Percentiles rank a stretch among this genome's conserved stretches.
phyloP scores from a whole-genome alignment of 2,329 filamentous ascomycete genomes.

The Fusarium brachygibbosum region DNA sequence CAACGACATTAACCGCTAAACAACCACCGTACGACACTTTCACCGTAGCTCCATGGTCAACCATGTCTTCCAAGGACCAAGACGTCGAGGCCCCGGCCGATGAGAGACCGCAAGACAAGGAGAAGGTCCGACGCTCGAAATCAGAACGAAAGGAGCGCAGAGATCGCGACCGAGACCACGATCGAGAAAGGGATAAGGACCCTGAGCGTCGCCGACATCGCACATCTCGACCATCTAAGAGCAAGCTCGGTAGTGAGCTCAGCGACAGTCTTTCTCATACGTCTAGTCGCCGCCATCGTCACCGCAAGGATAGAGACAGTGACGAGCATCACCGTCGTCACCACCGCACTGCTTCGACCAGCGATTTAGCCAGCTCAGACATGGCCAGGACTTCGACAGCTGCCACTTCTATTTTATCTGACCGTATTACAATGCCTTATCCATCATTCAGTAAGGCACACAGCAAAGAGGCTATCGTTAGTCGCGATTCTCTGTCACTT shows the following conservation, averaged over 20 bases:
- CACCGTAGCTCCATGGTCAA: conserved; percentile 48
- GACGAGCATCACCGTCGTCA: conserved; percentile 52
- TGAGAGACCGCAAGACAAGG: conserved; percentile 57
- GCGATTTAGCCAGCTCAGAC: conserved; percentile 63
- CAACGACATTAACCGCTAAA: conserved; percentile 21
- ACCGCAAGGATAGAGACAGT: conserved; percentile 52
- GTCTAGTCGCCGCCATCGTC: conserved; percentile 52
- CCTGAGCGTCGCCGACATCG: conserved; percentile 55
- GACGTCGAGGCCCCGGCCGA: conserved; percentile 57
- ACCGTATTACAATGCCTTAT: conserved; percentile 75
- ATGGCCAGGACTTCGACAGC: conserved; percentile 56
- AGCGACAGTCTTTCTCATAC: conserved; percentile 59
- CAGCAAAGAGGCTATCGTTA: conserved; percentile 86
- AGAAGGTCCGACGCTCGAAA: conserved; percentile 58
- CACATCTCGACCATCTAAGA: conserved; percentile 59
- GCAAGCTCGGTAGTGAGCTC: conserved; percentile 56
- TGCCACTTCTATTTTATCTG: conserved; percentile 51
- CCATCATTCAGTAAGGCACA: conserved; percentile 90
- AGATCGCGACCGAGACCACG: conserved; percentile 52
- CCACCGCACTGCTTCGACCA: conserved; percentile 56
- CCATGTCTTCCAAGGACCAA: conserved; percentile 60
- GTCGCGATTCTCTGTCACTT: conserved; percentile 65
- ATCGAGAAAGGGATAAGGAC: conserved; percentile 53
- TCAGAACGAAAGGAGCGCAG: conserved; percentile 58
- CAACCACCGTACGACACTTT: conserved; percentile 17